Conservation (phyloP, 305 asterid species). For the Lippia alba region DNA sequence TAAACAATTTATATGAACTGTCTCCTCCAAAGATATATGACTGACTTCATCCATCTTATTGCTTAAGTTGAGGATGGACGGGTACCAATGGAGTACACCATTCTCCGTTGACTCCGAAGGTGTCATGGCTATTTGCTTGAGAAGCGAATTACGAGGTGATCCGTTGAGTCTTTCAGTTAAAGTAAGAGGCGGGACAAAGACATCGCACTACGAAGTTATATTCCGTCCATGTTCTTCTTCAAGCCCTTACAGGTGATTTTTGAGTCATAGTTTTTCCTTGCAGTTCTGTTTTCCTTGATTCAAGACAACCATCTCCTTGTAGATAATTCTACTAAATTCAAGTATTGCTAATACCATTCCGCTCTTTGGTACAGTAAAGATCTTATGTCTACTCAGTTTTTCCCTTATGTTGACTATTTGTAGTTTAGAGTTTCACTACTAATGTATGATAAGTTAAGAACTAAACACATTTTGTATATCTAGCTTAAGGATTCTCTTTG, state of each 20-base stretch:
- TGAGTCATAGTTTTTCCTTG: slow-evolving; percentile 24
- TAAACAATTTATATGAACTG: slow-evolving; percentile 30
- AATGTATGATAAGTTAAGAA: slow-evolving; percentile 8
- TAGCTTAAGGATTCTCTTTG: slow-evolving; percentile 3
- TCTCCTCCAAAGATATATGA: slow-evolving; percentile 25
- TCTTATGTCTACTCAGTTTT: slow-evolving; percentile 9
- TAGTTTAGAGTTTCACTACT: slow-evolving; percentile 12
- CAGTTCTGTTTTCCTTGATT: slow-evolving; percentile 18
- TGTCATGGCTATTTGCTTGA: slow-evolving; percentile 73
- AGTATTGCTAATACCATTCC: not conserved
- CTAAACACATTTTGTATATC: not conserved
- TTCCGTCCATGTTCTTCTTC: slow-evolving; percentile 83
- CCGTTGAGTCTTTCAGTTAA: slow-evolving; percentile 64
- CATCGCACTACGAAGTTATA: slow-evolving; percentile 80
- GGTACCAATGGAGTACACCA: slow-evolving; percentile 91
- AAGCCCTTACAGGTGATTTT: slow-evolving; percentile 93
- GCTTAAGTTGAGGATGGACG: slow-evolving; percentile 79
- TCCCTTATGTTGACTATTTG: not conserved
- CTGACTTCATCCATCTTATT: slow-evolving; percentile 40
- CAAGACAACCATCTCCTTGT: slow-evolving; percentile 20
- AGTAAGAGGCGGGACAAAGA: slow-evolving; percentile 90
- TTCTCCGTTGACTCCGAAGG: slow-evolving; percentile 85
- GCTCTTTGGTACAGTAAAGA: slow-evolving; percentile 20
- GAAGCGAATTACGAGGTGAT: slow-evolving; percentile 58
- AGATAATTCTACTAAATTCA: slow-evolving; percentile 7